These are phyloP conservation scores for Lavandula angustifolia DNA, from an alignment of 257 asterid species.

Conservation along the genomic window DNA sequence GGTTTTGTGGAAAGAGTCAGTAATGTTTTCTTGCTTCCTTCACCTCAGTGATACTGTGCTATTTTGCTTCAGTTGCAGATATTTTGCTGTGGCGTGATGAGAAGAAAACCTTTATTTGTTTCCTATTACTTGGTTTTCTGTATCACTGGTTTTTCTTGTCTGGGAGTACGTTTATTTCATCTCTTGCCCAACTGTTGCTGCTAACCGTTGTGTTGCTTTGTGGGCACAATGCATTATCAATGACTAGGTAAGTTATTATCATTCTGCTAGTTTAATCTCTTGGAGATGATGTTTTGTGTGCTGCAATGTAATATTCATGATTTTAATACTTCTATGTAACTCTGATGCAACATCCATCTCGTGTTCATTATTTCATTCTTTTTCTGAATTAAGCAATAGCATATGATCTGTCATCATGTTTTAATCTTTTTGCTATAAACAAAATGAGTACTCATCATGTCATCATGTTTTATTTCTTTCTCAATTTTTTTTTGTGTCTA, in stretches of 20 bases:
- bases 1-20: constrained; percentile 14
- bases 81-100: constrained; percentile 97
- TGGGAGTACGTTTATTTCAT: constrained; percentile 74
- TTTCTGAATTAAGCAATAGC: not conserved
- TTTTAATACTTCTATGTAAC: constrained; percentile 2
- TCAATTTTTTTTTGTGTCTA: no score
- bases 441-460: no score
- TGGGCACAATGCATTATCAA: constrained; percentile 59
- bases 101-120: constrained; percentile 65
- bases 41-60: constrained; percentile 33
- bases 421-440: no score
- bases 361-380: constrained; percentile 16
- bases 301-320: not conserved
- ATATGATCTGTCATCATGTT: no score
- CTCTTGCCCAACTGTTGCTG: constrained; percentile 70
- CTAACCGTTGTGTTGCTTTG: constrained; percentile 53
- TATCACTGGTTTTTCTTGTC: constrained; percentile 85
- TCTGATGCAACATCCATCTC: constrained; percentile 4
- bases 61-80: constrained; percentile 74
- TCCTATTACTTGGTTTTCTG: constrained; percentile 55
- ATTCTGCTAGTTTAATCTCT: constrained; percentile 25
- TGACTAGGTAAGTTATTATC: constrained; percentile 57
- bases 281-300: not conserved
- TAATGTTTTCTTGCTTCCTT: constrained; percentile 17
- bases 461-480: no score